Evolutionary conservation across 352 stramenopile species (phyloP).

Genomic region (Phytophthora citrophthora): DNA sequence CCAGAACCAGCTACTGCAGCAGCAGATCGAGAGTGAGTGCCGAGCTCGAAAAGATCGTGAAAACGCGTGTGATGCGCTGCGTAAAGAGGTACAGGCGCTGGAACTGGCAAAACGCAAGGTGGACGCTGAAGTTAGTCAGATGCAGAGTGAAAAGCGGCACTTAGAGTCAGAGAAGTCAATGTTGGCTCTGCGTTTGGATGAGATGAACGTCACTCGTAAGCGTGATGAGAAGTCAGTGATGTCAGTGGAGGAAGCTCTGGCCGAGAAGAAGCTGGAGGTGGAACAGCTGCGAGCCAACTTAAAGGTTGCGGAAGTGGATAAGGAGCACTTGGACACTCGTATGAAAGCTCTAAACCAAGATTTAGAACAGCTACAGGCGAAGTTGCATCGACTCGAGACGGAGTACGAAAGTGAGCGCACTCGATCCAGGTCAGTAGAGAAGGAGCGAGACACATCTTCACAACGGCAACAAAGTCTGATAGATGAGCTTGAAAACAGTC

Average conservation of each 20-base stretch:
- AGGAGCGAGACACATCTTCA: constrained; percentile 35
- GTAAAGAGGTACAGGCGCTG: constrained; percentile 29
- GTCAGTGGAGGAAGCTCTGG: constrained; percentile 22
- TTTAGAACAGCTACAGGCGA: constrained; percentile 33
- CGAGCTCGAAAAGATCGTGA: constrained; percentile 27
- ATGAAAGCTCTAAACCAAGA: constrained; percentile 38
- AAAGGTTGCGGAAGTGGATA: constrained; percentile 45
- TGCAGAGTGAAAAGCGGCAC: constrained; percentile 48
- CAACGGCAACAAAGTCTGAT: constrained; percentile 39
- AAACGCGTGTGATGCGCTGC: constrained; percentile 25
- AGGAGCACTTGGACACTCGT: constrained; percentile 39
- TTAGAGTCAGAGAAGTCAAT: constrained; percentile 43
- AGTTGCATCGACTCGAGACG: constrained; percentile 39
- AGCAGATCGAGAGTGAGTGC: constrained; percentile 28
- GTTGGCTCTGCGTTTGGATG: constrained; percentile 26
- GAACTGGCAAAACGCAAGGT: constrained; percentile 34
- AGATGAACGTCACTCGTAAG: constrained; percentile 25
- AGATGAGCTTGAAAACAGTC: constrained; percentile 37
- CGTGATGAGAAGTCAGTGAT: constrained; percentile 25
- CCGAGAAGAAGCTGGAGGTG: constrained; percentile 55
- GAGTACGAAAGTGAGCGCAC: constrained; percentile 31
- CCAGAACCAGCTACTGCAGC: constrained; percentile 21
- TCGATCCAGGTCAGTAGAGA: constrained; percentile 43
- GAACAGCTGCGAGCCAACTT: constrained; percentile 51
- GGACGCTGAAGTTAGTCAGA: constrained; percentile 26